phyloP scores from a whole-genome alignment of 495 filamentous ascomycete genomes.

The Sporormia fimetaria region DNA sequence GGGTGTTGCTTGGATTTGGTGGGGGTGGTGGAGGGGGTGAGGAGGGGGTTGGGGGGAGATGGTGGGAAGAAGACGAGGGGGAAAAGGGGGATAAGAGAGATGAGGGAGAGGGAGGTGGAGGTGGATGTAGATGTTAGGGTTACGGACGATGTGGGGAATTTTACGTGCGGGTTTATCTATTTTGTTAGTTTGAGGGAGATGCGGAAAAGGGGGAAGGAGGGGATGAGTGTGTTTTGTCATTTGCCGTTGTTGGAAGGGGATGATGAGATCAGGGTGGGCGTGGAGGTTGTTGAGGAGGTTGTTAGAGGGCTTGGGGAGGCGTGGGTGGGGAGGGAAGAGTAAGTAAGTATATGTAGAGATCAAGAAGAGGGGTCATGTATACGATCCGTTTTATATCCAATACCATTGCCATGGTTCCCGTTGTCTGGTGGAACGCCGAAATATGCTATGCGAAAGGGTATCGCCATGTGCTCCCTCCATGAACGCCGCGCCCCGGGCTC shows the following conservation, averaged over 20 bases:
- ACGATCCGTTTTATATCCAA: no score
- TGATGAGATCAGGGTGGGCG: constrained; percentile 9
- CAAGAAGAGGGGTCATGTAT: no score
- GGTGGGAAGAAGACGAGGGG: not conserved
- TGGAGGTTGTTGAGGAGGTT: constrained; percentile 6
- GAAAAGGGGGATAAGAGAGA: not conserved
- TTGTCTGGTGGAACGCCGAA: no score
- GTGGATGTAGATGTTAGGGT: constrained; percentile 18
- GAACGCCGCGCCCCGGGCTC: no score
- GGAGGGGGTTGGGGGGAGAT: not conserved
- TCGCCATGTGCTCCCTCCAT: no score
- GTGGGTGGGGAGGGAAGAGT: no score
- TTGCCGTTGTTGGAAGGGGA: constrained; percentile 14
- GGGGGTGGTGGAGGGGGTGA: constrained; percentile 8
- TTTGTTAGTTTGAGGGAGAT: constrained; percentile 24
- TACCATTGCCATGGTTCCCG: no score
- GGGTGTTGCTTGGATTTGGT: constrained; percentile 20
- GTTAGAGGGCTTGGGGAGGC: constrained; percentile 8
- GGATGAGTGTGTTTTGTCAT: constrained; percentile 19
- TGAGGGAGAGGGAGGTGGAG: constrained; percentile 4
- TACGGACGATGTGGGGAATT: constrained; percentile 29
- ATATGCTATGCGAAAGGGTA: no score
- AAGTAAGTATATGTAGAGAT: no score
- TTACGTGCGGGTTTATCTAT: constrained; percentile 31
- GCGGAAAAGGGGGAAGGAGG: constrained; percentile 12